A percentile compares a stretch with the other conserved stretches of the same genome.
phyloP scores from a whole-genome alignment of 805 yeast species.

The Schwanniomyces pseudopolymorphus region DNA sequence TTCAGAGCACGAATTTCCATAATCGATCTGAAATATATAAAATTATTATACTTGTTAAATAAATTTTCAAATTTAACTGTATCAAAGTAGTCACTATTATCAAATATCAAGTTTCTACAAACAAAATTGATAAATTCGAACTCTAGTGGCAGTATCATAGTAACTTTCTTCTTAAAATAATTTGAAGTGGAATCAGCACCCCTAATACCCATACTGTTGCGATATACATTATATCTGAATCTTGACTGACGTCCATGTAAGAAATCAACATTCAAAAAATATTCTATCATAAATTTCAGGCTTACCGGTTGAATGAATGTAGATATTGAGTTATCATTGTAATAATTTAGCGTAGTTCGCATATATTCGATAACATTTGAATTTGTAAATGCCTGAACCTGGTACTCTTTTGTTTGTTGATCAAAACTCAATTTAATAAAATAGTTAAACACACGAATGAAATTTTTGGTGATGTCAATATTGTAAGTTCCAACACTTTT shows the following conservation, averaged over 20 bases:
- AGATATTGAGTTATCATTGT: constrained; percentile 7
- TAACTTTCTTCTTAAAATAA: background rate
- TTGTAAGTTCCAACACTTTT: background rate
- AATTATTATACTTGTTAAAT: constrained; percentile 10
- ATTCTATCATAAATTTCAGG: constrained; percentile 8
- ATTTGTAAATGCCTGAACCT: constrained; percentile 3
- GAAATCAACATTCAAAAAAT: constrained; percentile 9
- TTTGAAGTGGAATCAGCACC: background rate
- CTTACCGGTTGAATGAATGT: constrained; percentile 10
- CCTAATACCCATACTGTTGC: background rate
- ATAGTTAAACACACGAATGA: constrained; percentile 5
- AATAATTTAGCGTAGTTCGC: constrained; percentile 4
- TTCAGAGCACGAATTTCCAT: background rate
- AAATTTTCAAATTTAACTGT: constrained; percentile 9
- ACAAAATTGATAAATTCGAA: constrained; percentile 11
- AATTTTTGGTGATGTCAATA: constrained; percentile 8
- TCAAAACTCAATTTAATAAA: constrained; percentile 1
- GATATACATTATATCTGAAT: background rate
- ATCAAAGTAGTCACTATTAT: background rate
- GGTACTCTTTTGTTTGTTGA: background rate
- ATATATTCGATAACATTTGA: constrained; percentile 10
- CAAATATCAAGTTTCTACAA: background rate
- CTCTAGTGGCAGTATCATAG: constrained; percentile 6
- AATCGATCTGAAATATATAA: constrained; percentile 13
- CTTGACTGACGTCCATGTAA: background rate